Conservation (phyloP, 2,329 filamentous ascomycete species). For the Clonostachys solani region DNA sequence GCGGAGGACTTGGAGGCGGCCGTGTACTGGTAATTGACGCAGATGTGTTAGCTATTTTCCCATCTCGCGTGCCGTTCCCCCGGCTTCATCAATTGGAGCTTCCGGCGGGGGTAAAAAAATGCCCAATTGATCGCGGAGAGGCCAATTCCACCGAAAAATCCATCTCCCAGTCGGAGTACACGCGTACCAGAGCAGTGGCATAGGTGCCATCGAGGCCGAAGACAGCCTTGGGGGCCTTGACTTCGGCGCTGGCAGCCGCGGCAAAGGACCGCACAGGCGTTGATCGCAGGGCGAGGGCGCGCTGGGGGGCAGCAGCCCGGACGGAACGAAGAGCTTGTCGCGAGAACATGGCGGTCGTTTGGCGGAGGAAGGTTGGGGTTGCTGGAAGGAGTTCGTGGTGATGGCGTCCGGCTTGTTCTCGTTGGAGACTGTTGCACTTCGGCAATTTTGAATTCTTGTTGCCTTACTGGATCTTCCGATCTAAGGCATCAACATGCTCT, state of each 20-base stretch:
- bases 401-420: no score
- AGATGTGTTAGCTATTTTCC: background rate
- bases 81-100: background rate
- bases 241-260: constrained; percentile 62
- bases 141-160: background rate
- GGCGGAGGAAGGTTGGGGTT: background rate
- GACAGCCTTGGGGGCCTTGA: constrained; percentile 83
- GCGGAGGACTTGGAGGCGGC: constrained; percentile 83
- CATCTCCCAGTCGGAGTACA: background rate
- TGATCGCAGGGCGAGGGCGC: constrained; percentile 32
- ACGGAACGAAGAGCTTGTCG: constrained; percentile 54
- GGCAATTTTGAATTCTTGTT: constrained; percentile 36
- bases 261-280: constrained; percentile 76
- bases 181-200: constrained; percentile 91
- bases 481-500: constrained; percentile 28
- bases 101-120: background rate
- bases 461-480: constrained; percentile 30
- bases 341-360: constrained; percentile 45
- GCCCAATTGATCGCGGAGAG: background rate
- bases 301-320: constrained; percentile 56
- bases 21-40: constrained; percentile 67
- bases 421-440: constrained; percentile 9
- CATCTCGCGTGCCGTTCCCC: background rate
- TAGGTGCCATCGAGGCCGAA: constrained; percentile 98
- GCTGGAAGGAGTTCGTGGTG: constrained; percentile 12